Evolutionary conservation across 768 basidiomycete species (phyloP).

Genomic region (Kondoa subrosea): DNA sequence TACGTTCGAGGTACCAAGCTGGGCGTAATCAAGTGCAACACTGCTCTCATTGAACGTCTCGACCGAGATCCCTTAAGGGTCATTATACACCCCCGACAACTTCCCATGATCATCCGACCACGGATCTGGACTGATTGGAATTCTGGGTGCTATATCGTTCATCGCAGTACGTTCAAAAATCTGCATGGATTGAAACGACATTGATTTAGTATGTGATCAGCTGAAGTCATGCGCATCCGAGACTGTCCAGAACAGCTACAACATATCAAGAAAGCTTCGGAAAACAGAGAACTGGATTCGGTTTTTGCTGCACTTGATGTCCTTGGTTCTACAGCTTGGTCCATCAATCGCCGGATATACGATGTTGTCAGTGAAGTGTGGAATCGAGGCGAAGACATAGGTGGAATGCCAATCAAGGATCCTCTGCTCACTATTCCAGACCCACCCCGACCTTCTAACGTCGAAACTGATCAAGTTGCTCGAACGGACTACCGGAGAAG

Average conservation of each 20-base stretch:
- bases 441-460: slow-evolving; percentile 42
- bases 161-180: slow-evolving; percentile 47
- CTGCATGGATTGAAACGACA: not conserved
- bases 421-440: slow-evolving; percentile 43
- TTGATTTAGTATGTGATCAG: slow-evolving; percentile 31
- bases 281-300: slow-evolving; percentile 57
- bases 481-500: slow-evolving; percentile 4
- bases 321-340: slow-evolving; percentile 76
- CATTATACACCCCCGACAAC: slow-evolving; percentile 73
- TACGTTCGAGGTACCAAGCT: slow-evolving; percentile 82
- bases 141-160: slow-evolving; percentile 68
- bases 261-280: slow-evolving; percentile 59
- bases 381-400: slow-evolving; percentile 66
- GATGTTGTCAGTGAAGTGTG: slow-evolving; percentile 60
- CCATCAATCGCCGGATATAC: slow-evolving; percentile 61
- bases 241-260: slow-evolving; percentile 62
- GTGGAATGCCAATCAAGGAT: slow-evolving; percentile 63
- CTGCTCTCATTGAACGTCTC: slow-evolving; percentile 56
- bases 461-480: not conserved
- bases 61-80: slow-evolving; percentile 53
- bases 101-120: slow-evolving; percentile 88
- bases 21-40: slow-evolving; percentile 78
- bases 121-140: slow-evolving; percentile 65
- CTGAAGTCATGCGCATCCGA: slow-evolving; percentile 76
- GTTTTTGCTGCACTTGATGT: slow-evolving; percentile 80